phyloP scores from a whole-genome alignment of 805 yeast species.

The Candida endomychidarum region DNA sequence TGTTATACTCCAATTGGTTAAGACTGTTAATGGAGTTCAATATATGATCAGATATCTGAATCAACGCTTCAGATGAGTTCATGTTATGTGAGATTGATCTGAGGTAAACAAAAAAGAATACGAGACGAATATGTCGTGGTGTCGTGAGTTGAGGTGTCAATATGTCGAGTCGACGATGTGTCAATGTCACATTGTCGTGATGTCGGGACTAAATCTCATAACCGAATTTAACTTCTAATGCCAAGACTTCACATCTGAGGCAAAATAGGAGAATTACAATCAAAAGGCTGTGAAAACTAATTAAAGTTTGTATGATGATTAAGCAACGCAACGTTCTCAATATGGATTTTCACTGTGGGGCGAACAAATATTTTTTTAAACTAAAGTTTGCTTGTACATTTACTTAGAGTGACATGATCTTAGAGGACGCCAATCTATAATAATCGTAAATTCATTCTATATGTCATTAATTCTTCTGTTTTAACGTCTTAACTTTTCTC shows the following conservation, averaged over 20 bases:
- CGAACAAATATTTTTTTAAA: too few relatives aligned
- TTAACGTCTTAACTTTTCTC: conserved; percentile 58
- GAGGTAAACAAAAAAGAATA: conserved; percentile 7
- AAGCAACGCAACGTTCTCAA: not conserved
- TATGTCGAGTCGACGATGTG: too few relatives aligned
- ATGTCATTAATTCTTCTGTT: conserved; percentile 16
- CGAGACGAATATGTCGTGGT: conserved; percentile 3
- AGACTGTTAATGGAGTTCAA: conserved; percentile 34
- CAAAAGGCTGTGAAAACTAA: too few relatives aligned
- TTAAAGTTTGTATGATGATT: too few relatives aligned
- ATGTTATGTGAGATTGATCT: conserved; percentile 2
- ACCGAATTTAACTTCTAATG: not conserved
- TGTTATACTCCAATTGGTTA: conserved; percentile 35
- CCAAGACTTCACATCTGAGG: conserved; percentile 2
- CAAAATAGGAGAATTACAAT: not conserved
- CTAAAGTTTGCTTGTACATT: too few relatives aligned
- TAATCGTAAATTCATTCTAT: conserved; percentile 5
- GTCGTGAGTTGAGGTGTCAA: too few relatives aligned
- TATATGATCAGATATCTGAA: conserved; percentile 35
- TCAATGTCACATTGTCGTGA: too few relatives aligned
- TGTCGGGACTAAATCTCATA: not conserved
- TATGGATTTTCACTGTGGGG: not conserved
- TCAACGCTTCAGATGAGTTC: conserved; percentile 30
- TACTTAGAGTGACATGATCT: too few relatives aligned
- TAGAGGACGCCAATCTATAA: not conserved